Percentiles rank a stretch among this genome's conserved stretches.
phyloP scores from a whole-genome alignment of 78 protist genomes.

The Bigelowiella natans region DNA sequence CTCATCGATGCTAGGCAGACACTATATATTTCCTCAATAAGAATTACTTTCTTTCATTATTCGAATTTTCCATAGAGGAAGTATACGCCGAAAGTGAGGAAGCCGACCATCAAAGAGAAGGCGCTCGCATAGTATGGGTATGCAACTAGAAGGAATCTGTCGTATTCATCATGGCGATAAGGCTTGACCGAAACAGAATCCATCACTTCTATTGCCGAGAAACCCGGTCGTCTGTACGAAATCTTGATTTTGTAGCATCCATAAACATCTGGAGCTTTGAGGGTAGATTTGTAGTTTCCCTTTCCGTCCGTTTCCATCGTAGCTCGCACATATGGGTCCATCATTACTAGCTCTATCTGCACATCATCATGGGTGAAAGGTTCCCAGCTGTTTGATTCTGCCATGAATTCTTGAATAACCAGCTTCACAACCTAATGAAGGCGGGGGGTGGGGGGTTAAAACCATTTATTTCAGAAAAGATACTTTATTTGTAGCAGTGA shows the following conservation, averaged over 20 bases:
- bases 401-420: conserved; percentile 41
- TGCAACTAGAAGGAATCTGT: conserved; percentile 69
- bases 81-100: neutral
- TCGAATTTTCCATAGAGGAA: no score
- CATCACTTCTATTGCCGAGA: conserved; percentile 1
- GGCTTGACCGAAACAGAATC: conserved; percentile 55
- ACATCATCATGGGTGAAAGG: conserved; percentile 46
- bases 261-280: conserved; percentile 68
- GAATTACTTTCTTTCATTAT: no score
- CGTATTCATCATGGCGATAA: conserved; percentile 66
- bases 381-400: conserved; percentile 44
- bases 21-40: no score
- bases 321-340: conserved; percentile 66
- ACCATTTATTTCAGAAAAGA: no score
- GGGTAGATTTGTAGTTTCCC: conserved; percentile 22
- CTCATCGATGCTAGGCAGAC: no score
- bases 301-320: conserved; percentile 25
- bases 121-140: conserved; percentile 73
- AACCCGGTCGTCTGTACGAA: conserved; percentile 46
- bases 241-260: conserved; percentile 64
- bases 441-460: neutral
- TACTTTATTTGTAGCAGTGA: no score
- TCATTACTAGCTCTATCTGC: conserved; percentile 53
- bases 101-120: conserved; percentile 60
- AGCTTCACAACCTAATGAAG: conserved; percentile 35